These are phyloP conservation scores for Plasmodium knowlesi DNA, from an alignment of 169 alveolate species.

Conservation along the genomic window DNA sequence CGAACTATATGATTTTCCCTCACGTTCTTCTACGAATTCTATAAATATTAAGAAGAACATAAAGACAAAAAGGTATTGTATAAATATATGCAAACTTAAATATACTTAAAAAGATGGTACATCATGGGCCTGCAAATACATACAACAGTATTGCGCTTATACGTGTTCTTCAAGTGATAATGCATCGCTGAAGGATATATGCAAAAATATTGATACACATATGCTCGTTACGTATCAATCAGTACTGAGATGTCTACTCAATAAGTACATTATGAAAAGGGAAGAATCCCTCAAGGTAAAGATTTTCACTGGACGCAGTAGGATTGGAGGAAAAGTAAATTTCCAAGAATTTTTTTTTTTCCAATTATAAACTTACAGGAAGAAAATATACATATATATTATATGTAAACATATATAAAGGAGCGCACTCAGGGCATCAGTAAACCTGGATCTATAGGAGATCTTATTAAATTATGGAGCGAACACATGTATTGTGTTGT, in stretches of 20 bases:
- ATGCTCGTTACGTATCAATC: neutral
- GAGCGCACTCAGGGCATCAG: neutral
- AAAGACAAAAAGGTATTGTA: neutral
- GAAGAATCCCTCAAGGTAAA: neutral
- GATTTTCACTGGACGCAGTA: neutral
- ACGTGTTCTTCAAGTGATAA: neutral
- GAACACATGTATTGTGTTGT: neutral
- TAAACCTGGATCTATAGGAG: neutral
- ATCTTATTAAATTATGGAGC: neutral
- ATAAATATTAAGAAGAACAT: neutral
- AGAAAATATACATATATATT: too few species aligned
- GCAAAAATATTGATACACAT: neutral
- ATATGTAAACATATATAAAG: neutral
- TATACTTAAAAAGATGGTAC: neutral
- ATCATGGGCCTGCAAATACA: neutral
- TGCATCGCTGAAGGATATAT: neutral
- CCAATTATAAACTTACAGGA: neutral
- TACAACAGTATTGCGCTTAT: neutral
- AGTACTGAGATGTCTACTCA: neutral
- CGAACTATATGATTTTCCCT: neutral
- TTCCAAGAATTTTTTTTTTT: neutral
- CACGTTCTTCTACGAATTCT: neutral
- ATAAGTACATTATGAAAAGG: neutral
- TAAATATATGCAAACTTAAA: neutral
- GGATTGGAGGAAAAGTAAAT: neutral